Evolutionary conservation across 768 basidiomycete genomes (phyloP).

Genomic region (Mrakia hoshinonis): DNA sequence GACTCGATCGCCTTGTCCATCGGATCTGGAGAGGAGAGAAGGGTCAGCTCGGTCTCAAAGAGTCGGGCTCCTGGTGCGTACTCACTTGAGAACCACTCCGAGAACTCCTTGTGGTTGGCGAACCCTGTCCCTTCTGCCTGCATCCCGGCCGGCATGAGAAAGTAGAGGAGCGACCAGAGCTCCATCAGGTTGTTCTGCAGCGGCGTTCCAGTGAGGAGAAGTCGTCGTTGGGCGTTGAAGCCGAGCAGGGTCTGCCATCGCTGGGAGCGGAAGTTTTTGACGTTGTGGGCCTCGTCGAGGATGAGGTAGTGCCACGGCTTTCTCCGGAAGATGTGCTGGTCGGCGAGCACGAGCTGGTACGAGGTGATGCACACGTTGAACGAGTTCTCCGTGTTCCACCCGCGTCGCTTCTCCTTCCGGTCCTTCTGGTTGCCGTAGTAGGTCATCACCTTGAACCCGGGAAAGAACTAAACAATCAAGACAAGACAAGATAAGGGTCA

Average conservation of each 20-base stretch:
- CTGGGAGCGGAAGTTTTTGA: slow-evolving; percentile 92
- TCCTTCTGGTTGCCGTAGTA: slow-evolving; percentile 60
- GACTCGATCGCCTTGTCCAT: slow-evolving; percentile 83
- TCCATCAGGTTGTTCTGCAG: slow-evolving; percentile 45
- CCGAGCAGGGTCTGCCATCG: slow-evolving; percentile 85
- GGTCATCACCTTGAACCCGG: slow-evolving; percentile 42
- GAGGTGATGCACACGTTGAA: slow-evolving; percentile 95
- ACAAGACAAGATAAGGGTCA: not conserved
- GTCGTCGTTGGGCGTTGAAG: slow-evolving; percentile 49
- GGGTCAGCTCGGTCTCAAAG: not conserved
- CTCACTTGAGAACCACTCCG: slow-evolving; percentile 93
- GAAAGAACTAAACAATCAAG: slow-evolving; percentile 36
- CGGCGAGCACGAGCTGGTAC: slow-evolving; percentile 82
- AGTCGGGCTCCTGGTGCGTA: slow-evolving; percentile 30
- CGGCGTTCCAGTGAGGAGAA: slow-evolving; percentile 41
- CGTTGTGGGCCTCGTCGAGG: slow-evolving; percentile 92
- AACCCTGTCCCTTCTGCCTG: slow-evolving; percentile 49
- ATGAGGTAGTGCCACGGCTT: slow-evolving; percentile 95
- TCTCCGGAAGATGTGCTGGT: slow-evolving; percentile 82
- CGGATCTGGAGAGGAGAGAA: slow-evolving; percentile 54
- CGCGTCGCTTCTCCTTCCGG: slow-evolving; percentile 77
- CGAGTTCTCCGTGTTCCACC: slow-evolving; percentile 78
- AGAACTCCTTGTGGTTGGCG: slow-evolving; percentile 85
- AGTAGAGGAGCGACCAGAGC: slow-evolving; percentile 44
- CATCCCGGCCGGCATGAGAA: slow-evolving; percentile 42